Evolutionary conservation across 2,329 filamentous ascomycete species (phyloP).

Genomic region (Incumbomyces delicatus): DNA sequence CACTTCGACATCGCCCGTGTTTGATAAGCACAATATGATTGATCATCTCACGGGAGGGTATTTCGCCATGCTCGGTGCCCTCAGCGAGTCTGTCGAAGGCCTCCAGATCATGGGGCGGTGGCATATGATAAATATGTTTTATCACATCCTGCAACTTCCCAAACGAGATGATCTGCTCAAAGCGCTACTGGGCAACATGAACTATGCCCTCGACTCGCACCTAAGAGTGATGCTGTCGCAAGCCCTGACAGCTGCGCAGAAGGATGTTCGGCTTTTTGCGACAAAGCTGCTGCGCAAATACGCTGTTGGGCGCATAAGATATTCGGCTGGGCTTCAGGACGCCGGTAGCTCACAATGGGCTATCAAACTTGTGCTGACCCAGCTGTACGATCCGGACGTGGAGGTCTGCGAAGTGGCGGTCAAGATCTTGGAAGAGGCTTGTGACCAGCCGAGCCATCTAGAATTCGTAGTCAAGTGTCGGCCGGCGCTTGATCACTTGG

Average conservation of each 20-base stretch:
- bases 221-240: conserved; percentile 88
- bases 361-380: conserved; percentile 91
- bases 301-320: conserved; percentile 51
- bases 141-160: conserved; percentile 88
- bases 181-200: conserved; percentile 77
- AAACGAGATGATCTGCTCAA: conserved; percentile 87
- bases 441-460: conserved; percentile 79
- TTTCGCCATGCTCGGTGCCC: conserved; percentile 79
- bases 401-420: conserved; percentile 94
- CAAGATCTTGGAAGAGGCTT: conserved; percentile 94
- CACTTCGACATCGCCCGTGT: conserved; percentile 72
- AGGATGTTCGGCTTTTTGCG: conserved; percentile 80
- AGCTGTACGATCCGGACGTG: conserved; percentile 93
- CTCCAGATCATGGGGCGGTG: conserved; percentile 86
- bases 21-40: conserved; percentile 71
- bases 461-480: conserved; percentile 96
- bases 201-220: conserved; percentile 82
- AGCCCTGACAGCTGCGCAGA: conserved; percentile 80
- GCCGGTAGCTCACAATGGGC: conserved; percentile 81
- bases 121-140: conserved; percentile 99
- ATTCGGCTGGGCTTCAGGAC: conserved; percentile 25
- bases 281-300: conserved; percentile 83
- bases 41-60: conserved; percentile 89
- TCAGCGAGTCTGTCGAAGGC: conserved; percentile 74
- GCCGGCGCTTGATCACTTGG: conserved; percentile 85